Evolutionary conservation across 257 asterid genomes (phyloP), one percentile per base, ranked within the genome.

Genomic region (Solanum sitiens): DNA sequence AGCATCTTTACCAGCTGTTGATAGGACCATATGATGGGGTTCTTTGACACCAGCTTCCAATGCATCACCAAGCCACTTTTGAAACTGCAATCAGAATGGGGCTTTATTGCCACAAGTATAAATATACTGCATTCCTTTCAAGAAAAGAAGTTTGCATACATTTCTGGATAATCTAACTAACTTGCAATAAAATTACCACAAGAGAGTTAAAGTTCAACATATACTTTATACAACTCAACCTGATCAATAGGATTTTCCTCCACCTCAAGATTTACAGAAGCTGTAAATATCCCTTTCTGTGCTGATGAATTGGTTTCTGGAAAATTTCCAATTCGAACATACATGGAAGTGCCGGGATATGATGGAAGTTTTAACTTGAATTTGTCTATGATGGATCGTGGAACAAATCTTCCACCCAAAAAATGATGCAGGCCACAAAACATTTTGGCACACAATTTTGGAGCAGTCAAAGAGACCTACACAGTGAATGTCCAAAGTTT

Each of bases 381-480:
- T 65, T 91, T 87, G 65, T 89, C 86, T 84, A 87, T 47, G 67
- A 91, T 71, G 39, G 88, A 39, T 37, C 45, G 88, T 16, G 92
- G 91, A 33, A 87, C 86, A 83, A 89, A 89, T 86, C 92, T 89
- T 72, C 92, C 91, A 23, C 91, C 92, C 63, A 89, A 12, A 86
- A 87, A 86, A 87, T 90, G 91, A 86, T 91, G 92, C 3, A n/a
- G 74, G 79, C 91, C 91, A 68, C 84, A 3, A 73, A 89, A 90
- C 86, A 20, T 89, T 88, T 89, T 90, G 87, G 90, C 87, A 39
- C 92, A 89, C 86, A 91, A 84, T 83, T 87, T 91, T 18, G 92
- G 92, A 89, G 91, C 91, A 30, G 89, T 86, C 80, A 91, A 86
- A 87, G 92, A 91, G 63, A 89, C 88, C 91, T 91, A 73, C 47